Percentiles rank a stretch among this genome's conserved stretches.
These are phyloP conservation scores for Curvularia lunata DNA, from an alignment of 2,329 filamentous ascomycete genomes.

Conservation along the genomic window DNA sequence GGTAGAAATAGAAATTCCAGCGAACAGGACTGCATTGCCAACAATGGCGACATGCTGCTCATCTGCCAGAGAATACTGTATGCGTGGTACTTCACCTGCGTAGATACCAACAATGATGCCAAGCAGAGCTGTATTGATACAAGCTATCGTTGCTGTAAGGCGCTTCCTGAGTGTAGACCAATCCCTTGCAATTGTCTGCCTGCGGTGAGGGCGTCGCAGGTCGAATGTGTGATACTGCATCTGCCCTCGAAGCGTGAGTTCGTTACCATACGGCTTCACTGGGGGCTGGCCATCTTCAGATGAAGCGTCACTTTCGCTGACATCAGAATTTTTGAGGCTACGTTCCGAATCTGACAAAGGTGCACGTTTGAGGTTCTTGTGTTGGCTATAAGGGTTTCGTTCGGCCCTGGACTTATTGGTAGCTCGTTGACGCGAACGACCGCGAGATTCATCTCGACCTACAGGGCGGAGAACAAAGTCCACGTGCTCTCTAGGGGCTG, in stretches of 20 bases:
- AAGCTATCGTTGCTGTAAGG: conserved; percentile 71
- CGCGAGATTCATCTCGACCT: conserved; percentile 33
- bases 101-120: conserved; percentile 77
- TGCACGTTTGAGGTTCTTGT: conserved; percentile 14
- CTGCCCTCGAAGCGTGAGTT: conserved; percentile 33
- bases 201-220: conserved; percentile 56
- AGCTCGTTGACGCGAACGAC: conserved; percentile 26
- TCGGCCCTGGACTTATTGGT: conserved; percentile 8
- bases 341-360: conserved; percentile 12
- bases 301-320: conserved; percentile 22
- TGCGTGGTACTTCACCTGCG: conserved; percentile 75
- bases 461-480: conserved; percentile 39
- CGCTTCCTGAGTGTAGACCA: conserved; percentile 73
- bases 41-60: conserved; percentile 70
- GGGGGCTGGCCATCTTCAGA: conserved; percentile 28
- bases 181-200: conserved; percentile 73
- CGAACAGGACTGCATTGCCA: conserved; percentile 75
- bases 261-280: conserved; percentile 22
- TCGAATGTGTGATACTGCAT: conserved; percentile 49
- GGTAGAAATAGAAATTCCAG: conserved; percentile 72
- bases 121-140: conserved; percentile 73
- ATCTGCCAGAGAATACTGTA: conserved; percentile 78
- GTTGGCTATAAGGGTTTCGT: conserved; percentile 20
- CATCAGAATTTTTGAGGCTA: conserved; percentile 16
- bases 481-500: conserved; percentile 36